phyloP scores from a whole-genome alignment of 164 flowering plant species.

The Nelumbo lutea region DNA sequence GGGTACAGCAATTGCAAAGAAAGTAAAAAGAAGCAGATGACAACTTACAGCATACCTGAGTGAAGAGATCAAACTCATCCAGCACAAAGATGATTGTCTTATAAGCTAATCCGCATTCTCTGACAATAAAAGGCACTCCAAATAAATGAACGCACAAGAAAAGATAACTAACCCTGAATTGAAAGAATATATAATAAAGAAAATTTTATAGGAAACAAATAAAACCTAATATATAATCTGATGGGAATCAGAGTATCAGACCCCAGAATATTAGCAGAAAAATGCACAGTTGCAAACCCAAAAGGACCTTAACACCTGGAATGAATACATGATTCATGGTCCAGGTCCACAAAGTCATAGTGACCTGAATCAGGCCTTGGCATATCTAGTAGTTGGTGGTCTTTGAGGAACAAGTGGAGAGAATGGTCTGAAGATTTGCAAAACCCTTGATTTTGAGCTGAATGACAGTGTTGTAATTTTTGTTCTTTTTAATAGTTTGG shows the following conservation, averaged over 20 bases:
- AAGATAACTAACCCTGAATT: neutral
- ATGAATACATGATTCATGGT: too few relatives aligned
- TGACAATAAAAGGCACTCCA: constrained; percentile 21
- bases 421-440: too few relatives aligned
- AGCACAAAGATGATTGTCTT: constrained; percentile 82
- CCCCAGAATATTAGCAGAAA: neutral
- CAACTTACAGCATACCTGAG: constrained; percentile 52
- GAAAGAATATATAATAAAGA: neutral
- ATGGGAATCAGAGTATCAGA: neutral
- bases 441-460: too few relatives aligned
- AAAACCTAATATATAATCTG: neutral
- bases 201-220: neutral
- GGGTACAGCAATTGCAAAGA: neutral
- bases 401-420: too few relatives aligned
- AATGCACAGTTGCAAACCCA: too few relatives aligned
- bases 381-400: too few relatives aligned
- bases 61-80: constrained; percentile 89
- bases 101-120: constrained; percentile 95
- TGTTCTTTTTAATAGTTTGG: too few relatives aligned
- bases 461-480: too few relatives aligned
- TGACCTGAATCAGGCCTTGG: too few relatives aligned
- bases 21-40: neutral
- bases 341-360: too few relatives aligned
- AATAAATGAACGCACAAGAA: constrained; percentile 1
- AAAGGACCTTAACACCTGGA: too few relatives aligned